Evolutionary conservation across 2,329 filamentous ascomycete species (phyloP).

Genomic region (Monosporascus sp.): DNA sequence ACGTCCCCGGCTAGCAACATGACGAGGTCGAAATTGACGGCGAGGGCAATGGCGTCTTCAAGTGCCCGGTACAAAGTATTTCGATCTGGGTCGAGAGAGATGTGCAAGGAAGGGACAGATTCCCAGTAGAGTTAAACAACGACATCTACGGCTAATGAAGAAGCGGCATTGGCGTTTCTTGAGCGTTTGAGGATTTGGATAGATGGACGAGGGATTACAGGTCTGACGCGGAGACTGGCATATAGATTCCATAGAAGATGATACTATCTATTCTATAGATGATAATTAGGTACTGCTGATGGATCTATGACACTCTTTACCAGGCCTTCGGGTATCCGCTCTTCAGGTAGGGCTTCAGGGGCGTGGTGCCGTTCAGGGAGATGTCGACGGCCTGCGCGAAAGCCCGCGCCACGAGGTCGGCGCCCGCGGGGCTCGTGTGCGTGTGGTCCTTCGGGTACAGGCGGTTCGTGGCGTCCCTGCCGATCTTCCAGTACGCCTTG

Average conservation of each 20-base stretch:
- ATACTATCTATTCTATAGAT: too few relatives aligned
- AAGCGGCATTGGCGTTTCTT: too few relatives aligned
- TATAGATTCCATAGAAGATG: too few relatives aligned
- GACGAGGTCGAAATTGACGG: conserved; percentile 53
- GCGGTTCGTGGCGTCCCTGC: conserved; percentile 39
- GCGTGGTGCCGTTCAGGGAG: conserved; percentile 19
- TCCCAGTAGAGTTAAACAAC: not conserved
- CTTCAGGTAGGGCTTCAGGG: conserved; percentile 11
- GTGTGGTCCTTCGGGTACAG: conserved; percentile 56
- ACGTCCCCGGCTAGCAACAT: conserved; percentile 52
- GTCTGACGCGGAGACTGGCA: too few relatives aligned
- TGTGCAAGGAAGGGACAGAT: conserved; percentile 12
- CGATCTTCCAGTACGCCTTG: conserved; percentile 41
- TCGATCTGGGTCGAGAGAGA: conserved; percentile 15
- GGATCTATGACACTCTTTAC: not conserved
- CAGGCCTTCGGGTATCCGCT: not conserved
- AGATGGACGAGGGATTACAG: too few relatives aligned
- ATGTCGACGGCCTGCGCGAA: conserved; percentile 47
- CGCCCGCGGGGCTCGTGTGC: conserved; percentile 51
- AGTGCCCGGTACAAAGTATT: conserved; percentile 29
- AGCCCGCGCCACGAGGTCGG: conserved; percentile 45
- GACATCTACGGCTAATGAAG: too few relatives aligned
- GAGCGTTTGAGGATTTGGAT: too few relatives aligned
- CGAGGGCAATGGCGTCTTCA: conserved; percentile 56
- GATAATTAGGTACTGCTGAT: too few relatives aligned